These are phyloP conservation scores for Hirschioporus abietinus DNA, from an alignment of 768 basidiomycete species.

Conservation along the genomic window DNA sequence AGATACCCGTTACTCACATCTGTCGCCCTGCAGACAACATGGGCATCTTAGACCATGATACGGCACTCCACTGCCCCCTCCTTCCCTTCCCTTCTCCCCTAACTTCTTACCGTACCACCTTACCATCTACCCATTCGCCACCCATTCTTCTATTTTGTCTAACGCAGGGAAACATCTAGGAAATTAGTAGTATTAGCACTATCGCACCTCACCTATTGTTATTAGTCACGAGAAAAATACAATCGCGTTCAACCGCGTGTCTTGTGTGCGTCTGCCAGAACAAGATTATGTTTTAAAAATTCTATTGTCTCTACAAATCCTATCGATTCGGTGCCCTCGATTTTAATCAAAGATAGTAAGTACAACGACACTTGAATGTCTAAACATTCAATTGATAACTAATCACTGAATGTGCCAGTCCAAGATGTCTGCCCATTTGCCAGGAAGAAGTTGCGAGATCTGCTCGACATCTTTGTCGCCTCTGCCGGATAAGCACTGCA, in stretches of 20 bases:
- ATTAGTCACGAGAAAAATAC: conserved; percentile 40
- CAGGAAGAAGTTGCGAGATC: conserved; percentile 87
- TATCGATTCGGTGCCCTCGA: too few species aligned
- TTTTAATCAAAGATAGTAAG: too few species aligned
- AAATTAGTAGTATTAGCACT: conserved; percentile 19
- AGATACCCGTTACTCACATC: conserved; percentile 26
- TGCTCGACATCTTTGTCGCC: conserved; percentile 99
- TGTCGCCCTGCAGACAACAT: conserved; percentile 34
- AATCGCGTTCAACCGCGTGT: conserved; percentile 70
- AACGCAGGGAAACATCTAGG: conserved; percentile 12
- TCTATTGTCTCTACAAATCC: background rate
- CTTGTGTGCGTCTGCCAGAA: background rate
- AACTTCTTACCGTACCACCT: background rate
- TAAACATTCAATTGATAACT: background rate
- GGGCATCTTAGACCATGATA: conserved; percentile 5
- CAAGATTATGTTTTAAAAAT: background rate
- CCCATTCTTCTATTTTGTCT: conserved; percentile 11
- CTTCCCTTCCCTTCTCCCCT: conserved; percentile 22
- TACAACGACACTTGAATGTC: background rate
- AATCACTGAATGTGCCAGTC: conserved; percentile 73
- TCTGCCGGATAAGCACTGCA: conserved; percentile 85
- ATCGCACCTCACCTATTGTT: conserved; percentile 33
- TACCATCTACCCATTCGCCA: background rate
- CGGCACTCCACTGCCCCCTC: conserved; percentile 12
- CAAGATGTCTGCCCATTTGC: conserved; percentile 88